Evolutionary conservation across 495 filamentous ascomycete genomes (phyloP), one percentile per base, ranked within the genome.

Genomic region (Recurvomyces mirabilis): DNA sequence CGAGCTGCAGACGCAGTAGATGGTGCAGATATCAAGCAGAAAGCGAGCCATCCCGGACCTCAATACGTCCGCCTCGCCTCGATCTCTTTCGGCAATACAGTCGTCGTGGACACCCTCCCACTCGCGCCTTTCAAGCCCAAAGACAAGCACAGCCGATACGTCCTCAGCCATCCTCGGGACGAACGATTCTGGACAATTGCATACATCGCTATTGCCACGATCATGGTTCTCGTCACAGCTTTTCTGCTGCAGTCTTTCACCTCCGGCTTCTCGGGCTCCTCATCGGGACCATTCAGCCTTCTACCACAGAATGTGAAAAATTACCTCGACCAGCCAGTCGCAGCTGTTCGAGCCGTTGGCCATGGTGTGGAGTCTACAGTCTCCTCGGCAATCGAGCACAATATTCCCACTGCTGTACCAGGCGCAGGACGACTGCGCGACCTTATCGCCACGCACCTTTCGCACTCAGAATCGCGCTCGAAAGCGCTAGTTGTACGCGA

Each of bases 101-200:
- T 87, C 33, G 78, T 87, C 34, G 81, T 94, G 25, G 85, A 94
- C 63, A 83, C 82, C 17, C 66, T 96, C 49, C 78, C 84, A 0
- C 75, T 98, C 20, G 70, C 69, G 14, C 74, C 73, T 14, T 49
- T 67, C 59, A 38, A 61, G 53, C 48, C 64, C 52, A 29, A 53
- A 52, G 29, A 72, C 65, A 46, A 65, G 60, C 47, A 68, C 62
- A 21, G 69, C 68, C 79, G 84, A 55, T 88, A 87, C 61, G 71
- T 88, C 22, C 70, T 93, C 25, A 69, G 67, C 6, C 57, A 77
- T 6, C 77, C 79, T 14, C 36, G 32, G 12, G 70, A 74, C 21
- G 67, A 70, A 14, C 58, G 65, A 29, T 68, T 72, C 36, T 62
- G 69, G 21, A 63, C 64, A 5, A 61, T 68, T 23, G 40, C 73